phyloP scores from a whole-genome alignment of 768 basidiomycete genomes.

The Chlorophyllum brunneum region DNA sequence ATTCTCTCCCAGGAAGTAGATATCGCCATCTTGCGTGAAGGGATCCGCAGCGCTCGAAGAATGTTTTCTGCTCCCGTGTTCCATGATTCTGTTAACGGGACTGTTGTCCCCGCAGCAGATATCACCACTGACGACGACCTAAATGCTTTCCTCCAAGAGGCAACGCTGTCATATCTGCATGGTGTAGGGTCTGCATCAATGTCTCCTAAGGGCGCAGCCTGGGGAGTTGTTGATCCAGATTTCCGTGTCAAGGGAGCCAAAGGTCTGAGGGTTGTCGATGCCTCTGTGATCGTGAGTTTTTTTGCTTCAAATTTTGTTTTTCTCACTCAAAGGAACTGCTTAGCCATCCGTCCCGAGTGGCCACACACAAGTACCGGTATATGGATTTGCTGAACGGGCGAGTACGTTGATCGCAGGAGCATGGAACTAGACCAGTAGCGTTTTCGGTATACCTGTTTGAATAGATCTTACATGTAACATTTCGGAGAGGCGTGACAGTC shows the following conservation, averaged over 20 bases:
- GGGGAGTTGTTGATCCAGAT: slow-evolving; percentile 26
- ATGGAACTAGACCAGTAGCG: too few relatives aligned
- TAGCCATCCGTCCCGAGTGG: slow-evolving; percentile 8
- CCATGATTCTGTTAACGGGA: slow-evolving; percentile 1
- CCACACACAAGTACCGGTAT: slow-evolving; percentile 3
- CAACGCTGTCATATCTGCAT: slow-evolving; percentile 14
- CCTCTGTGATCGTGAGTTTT: not conserved
- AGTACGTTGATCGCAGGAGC: not conserved
- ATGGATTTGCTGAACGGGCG: slow-evolving; percentile 10
- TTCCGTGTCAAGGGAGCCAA: slow-evolving; percentile 25
- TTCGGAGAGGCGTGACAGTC: too few relatives aligned
- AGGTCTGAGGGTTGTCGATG: slow-evolving; percentile 15
- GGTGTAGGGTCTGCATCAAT: slow-evolving; percentile 23
- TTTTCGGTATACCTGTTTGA: too few relatives aligned
- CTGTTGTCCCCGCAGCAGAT: slow-evolving; percentile 2
- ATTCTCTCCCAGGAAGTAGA: slow-evolving; percentile 13
- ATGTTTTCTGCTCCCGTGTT: slow-evolving; percentile 9
- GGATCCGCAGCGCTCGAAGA: slow-evolving; percentile 10
- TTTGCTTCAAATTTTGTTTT: not conserved
- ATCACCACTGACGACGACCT: slow-evolving; percentile 1
- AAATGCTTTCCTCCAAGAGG: not conserved
- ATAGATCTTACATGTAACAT: too few relatives aligned
- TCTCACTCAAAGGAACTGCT: not conserved
- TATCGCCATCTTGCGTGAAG: slow-evolving; percentile 10
- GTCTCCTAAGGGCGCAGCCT: slow-evolving; percentile 15